phyloP scores from a whole-genome alignment of 192 early-diverging fungal species.

The Coemansia sp. region DNA sequence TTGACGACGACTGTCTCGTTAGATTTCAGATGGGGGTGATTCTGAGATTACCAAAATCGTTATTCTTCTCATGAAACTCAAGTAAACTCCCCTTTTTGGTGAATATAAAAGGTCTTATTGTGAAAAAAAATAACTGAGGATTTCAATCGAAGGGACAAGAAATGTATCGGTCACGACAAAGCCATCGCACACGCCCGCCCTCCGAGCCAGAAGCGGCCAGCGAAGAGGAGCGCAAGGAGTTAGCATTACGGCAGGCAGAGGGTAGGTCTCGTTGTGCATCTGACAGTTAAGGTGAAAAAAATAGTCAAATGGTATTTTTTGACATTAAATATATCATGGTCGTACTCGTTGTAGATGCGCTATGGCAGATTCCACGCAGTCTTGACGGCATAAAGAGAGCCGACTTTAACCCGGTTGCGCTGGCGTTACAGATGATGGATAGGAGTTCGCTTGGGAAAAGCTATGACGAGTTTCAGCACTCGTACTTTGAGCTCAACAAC shows the following conservation, averaged over 20 bases:
- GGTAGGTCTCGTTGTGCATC: constrained; percentile 15
- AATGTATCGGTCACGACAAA: constrained; percentile 29
- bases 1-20: too few relatives aligned
- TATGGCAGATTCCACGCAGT: constrained; percentile 50
- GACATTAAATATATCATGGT: neutral
- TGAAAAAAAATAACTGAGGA: too few relatives aligned
- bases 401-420: constrained; percentile 71
- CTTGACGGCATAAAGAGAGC: constrained; percentile 43
- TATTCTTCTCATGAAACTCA: too few relatives aligned
- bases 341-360: constrained; percentile 24
- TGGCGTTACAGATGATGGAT: constrained; percentile 74
- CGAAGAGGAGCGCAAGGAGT: constrained; percentile 49
- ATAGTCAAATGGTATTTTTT: neutral
- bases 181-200: constrained; percentile 5
- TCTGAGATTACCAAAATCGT: too few relatives aligned
- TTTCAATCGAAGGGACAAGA: too few relatives aligned
- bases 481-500: constrained; percentile 59
- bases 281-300: neutral
- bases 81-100: too few relatives aligned
- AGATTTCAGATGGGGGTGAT: too few relatives aligned
- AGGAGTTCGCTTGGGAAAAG: constrained; percentile 66
- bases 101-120: too few relatives aligned
- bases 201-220: constrained; percentile 2
- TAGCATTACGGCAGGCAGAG: constrained; percentile 44
- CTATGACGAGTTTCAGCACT: constrained; percentile 64